Evolutionary conservation across 345 rosid species (phyloP).

Genomic region (Brassica juncea): DNA sequence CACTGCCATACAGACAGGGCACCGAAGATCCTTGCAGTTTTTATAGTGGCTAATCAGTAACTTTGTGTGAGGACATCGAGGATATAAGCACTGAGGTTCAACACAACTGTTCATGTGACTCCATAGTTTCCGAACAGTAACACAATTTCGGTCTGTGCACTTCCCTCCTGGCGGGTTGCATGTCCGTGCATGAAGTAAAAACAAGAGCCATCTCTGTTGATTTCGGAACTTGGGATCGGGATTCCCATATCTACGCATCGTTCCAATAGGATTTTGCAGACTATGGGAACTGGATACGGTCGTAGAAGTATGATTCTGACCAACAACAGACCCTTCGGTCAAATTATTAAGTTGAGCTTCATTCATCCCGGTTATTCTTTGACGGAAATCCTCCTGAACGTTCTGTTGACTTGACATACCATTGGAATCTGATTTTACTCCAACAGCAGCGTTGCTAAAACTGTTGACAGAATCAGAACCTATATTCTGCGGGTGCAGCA

Average conservation of each 20-base stretch:
- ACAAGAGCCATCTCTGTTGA: constrained; percentile 87
- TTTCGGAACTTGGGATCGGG: constrained; percentile 53
- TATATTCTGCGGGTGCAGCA: constrained; percentile 54
- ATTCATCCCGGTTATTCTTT: constrained; percentile 66
- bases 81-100: constrained; percentile 57
- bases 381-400: constrained; percentile 73
- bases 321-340: constrained; percentile 58
- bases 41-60: constrained; percentile 63
- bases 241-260: constrained; percentile 50
- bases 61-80: constrained; percentile 72
- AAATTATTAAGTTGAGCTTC: constrained; percentile 76
- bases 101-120: constrained; percentile 78
- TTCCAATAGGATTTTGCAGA: constrained; percentile 47
- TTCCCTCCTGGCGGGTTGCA: constrained; percentile 85
- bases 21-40: constrained; percentile 61
- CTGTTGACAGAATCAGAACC: constrained; percentile 58
- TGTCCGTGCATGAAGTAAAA: constrained; percentile 80
- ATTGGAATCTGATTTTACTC: constrained; percentile 55
- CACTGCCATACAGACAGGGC: constrained; percentile 94
- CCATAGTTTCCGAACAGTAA: constrained; percentile 62
- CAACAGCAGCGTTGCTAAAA: constrained; percentile 49
- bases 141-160: constrained; percentile 65
- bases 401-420: constrained; percentile 63
- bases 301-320: constrained; percentile 50
- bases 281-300: constrained; percentile 48